phyloP scores from a whole-genome alignment of 1,284 basidiomycete species.

The Microbotryum saponariae region DNA sequence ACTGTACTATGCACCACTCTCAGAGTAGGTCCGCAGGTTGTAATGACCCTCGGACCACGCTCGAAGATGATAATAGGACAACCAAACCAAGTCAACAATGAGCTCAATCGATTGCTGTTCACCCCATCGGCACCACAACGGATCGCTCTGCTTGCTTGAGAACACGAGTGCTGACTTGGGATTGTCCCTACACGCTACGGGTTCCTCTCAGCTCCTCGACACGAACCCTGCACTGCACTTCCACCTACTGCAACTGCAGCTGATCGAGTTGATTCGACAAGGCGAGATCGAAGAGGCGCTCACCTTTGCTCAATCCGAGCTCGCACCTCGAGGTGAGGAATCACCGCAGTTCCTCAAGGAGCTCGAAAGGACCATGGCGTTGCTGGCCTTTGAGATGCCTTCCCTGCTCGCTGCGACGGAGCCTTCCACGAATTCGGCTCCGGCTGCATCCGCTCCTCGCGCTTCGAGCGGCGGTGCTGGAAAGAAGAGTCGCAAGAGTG shows the following conservation, averaged over 20 bases:
- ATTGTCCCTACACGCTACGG: conserved; percentile 8
- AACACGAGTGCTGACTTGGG: conserved; percentile 2
- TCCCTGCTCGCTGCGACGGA: conserved; percentile 36
- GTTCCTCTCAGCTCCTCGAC: conserved; percentile 70
- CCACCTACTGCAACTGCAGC: conserved; percentile 82
- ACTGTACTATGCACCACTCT: conserved; percentile 98
- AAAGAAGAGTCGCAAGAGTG: conserved; percentile 21
- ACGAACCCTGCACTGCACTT: conserved; percentile 85
- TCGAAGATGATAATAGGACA: conserved; percentile 35
- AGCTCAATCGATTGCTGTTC: conserved; percentile 6
- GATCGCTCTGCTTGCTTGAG: background rate
- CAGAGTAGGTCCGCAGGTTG: conserved; percentile 48
- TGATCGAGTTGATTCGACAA: conserved; percentile 88
- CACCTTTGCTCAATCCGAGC: conserved; percentile 81
- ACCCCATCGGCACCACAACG: too few species aligned
- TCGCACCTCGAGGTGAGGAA: conserved; percentile 90
- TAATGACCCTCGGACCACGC: conserved; percentile 18
- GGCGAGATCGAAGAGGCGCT: conserved; percentile 72
- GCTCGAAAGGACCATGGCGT: conserved; percentile 88
- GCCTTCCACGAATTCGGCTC: background rate
- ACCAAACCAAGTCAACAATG: conserved; percentile 35
- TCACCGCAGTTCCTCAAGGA: conserved; percentile 86
- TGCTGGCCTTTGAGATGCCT: conserved; percentile 76
- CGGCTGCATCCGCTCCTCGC: background rate
- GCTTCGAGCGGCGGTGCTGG: background rate